Conservation (phyloP, 306 rosid species). For the Vigna trinervia region DNA sequence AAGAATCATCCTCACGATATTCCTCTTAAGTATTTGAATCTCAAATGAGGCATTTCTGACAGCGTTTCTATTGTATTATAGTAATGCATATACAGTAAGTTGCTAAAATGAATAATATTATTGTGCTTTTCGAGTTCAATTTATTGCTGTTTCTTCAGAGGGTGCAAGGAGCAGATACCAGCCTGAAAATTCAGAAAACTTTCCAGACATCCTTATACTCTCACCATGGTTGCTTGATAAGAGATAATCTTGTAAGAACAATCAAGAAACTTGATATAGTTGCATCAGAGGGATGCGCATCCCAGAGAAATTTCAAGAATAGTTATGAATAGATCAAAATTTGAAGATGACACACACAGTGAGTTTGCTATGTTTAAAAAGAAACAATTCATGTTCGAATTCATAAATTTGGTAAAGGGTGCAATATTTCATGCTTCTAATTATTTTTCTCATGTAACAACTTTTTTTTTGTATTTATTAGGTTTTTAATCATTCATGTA, state of each 20-base stretch:
- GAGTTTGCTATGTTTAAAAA: too few species aligned
- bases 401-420: too few species aligned
- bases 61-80: neutral
- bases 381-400: too few species aligned
- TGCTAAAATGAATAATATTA: neutral
- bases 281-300: neutral
- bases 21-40: neutral
- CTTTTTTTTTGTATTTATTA: neutral
- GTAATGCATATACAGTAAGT: neutral
- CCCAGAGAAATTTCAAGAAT: constrained; percentile 11
- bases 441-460: neutral
- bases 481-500: neutral
- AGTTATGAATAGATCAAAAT: neutral
- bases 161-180: neutral
- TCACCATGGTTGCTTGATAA: constrained; percentile 9
- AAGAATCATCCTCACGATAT: neutral
- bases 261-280: neutral
- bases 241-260: constrained; percentile 12
- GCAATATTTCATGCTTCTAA: too few species aligned
- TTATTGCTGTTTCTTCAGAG: neutral
- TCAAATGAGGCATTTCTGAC: neutral
- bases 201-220: neutral
- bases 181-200: constrained; percentile 1
- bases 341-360: neutral
- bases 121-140: neutral